Base-by-base conservation (phyloP, 345 rosid genomes). In the Eucalyptus cloeziana region DNA sequence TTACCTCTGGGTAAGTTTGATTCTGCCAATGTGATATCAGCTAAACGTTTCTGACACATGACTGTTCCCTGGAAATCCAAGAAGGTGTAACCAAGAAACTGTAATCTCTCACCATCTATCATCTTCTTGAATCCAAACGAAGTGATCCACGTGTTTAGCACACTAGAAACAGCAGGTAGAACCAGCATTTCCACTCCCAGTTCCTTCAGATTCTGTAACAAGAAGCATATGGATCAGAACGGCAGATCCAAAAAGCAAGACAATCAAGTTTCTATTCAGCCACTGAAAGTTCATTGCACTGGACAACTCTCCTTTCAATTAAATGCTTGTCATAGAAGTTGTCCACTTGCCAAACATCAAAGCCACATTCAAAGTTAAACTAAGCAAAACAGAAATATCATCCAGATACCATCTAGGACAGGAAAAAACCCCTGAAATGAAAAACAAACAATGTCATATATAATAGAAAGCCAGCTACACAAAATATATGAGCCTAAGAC, bases 111-210 rank as follows among this genome's bases (percentile, higher is more conserved):
- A 19, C 89, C 79, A 8, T 90, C 86, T n/a, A 89, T 90, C 96
- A 95, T 93, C 92, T 91, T 90, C 87, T 96, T 76, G 92, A 95
- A 97, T 45, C 98, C 99, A 91, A 97, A 97, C 43, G 98, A 93
- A 62, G 91, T 88, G 25, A 94, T 96, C 98, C 98, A 97, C 30
- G 96, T 92, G 88, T 92, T 91, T 88, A 97, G 62, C 71, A 94
- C 92, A 86, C 91, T 89, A 81, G 94, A 94, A 91, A 94, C 96
- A 90, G 99, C 98, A 79, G 98, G 98, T 91, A 97, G 90, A 90
- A 95, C 90, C 92, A 97, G 91, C 87, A 93, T 94, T 91, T 96
- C 90, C 27, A 95, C 97, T 91, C 98, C 99, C 90, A 95, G 91
- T 88, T 90, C 90, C 91, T 69, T 87, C 86, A 94, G 95, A 86